Percentiles rank a stretch among this genome's conserved stretches.
These are phyloP conservation scores for Backusella sp. DNA, from an alignment of 192 early-diverging fungal species.

Conservation along the genomic window DNA sequence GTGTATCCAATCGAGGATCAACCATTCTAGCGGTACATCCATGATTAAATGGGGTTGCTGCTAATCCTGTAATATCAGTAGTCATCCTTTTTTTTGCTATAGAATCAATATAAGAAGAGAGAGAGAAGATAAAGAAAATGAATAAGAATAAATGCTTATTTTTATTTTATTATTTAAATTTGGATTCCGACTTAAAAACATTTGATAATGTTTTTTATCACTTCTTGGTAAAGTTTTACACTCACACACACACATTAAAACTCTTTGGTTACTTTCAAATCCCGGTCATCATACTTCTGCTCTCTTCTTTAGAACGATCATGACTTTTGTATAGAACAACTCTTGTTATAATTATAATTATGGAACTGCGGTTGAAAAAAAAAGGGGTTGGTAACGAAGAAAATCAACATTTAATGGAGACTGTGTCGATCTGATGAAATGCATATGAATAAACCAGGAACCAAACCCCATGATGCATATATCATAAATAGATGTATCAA, in stretches of 20 bases:
- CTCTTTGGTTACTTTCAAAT: not conserved
- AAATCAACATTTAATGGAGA: not conserved
- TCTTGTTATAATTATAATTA: not conserved
- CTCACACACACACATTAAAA: not conserved
- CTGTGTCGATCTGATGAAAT: not conserved
- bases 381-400: not conserved
- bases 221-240: not conserved
- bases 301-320: not conserved
- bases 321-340: not conserved
- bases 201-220: not conserved
- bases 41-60: conserved; percentile 5
- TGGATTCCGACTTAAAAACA: not conserved
- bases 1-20: conserved; percentile 21
- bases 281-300: not conserved
- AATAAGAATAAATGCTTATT: not conserved
- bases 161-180: not conserved
- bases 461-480: not conserved
- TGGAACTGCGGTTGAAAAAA: not conserved
- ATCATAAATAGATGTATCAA: not conserved
- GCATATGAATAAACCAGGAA: not conserved
- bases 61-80: not conserved
- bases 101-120: not conserved
- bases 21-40: conserved; percentile 19
- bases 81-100: not conserved
- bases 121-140: not conserved